Evolutionary conservation across 2,329 filamentous ascomycete species (phyloP).

Genomic region (Rhexocercosporidium sp.): DNA sequence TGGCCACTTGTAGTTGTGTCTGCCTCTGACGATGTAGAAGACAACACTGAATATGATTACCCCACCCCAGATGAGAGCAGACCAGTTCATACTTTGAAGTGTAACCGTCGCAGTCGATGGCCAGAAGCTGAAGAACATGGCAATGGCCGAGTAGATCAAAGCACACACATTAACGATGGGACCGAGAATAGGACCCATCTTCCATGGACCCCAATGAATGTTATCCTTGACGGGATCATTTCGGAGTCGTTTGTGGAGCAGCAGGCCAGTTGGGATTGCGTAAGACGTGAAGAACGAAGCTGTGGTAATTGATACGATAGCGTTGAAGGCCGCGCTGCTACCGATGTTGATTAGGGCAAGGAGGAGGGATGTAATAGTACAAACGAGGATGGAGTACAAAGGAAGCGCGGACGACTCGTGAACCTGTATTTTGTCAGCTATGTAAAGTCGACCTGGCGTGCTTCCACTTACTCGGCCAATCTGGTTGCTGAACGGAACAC

Average conservation of each 20-base stretch:
- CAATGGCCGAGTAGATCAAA: slow-evolving; percentile 42
- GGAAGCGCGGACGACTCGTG: slow-evolving; percentile 31
- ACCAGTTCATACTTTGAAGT: slow-evolving; percentile 53
- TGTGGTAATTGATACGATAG: slow-evolving; percentile 50
- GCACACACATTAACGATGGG: slow-evolving; percentile 27
- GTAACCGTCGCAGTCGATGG: slow-evolving; percentile 24
- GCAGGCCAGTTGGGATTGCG: slow-evolving; percentile 45
- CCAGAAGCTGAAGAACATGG: slow-evolving; percentile 56
- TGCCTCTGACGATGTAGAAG: slow-evolving; percentile 52
- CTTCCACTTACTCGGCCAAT: slow-evolving; percentile 19
- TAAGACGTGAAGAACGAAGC: slow-evolving; percentile 52
- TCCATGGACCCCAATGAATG: slow-evolving; percentile 33
- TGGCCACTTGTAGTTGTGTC: slow-evolving; percentile 53
- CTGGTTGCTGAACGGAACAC: slow-evolving; percentile 22
- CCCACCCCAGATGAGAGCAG: slow-evolving; percentile 49
- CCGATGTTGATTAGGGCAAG: slow-evolving; percentile 51
- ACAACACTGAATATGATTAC: slow-evolving; percentile 51
- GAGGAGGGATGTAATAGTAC: slow-evolving; percentile 41
- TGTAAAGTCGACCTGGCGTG: background rate
- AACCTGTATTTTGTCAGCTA: slow-evolving; percentile 27
- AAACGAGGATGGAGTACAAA: slow-evolving; percentile 31
- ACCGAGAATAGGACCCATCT: slow-evolving; percentile 33
- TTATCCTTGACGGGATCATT: slow-evolving; percentile 30
- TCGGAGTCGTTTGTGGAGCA: slow-evolving; percentile 49
- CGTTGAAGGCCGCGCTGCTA: slow-evolving; percentile 49